phyloP scores from a whole-genome alignment of 2,329 filamentous ascomycete genomes.

The Ceratocystis papillata region DNA sequence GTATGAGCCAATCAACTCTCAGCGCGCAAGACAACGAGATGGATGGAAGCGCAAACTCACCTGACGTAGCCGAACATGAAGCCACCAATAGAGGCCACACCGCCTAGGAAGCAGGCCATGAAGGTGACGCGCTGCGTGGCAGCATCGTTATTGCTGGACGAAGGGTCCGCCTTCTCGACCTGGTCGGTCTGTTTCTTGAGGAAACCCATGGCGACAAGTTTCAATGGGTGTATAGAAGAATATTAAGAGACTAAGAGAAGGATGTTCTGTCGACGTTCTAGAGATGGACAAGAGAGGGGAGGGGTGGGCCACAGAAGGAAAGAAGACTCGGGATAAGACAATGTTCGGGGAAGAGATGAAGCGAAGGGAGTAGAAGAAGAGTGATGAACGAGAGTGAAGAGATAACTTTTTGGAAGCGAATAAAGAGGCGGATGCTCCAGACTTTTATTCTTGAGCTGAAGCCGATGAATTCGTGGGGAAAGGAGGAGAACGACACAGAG shows the following conservation, averaged over 20 bases:
- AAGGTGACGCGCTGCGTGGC: slow-evolving; percentile 32
- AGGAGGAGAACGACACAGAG: neutral
- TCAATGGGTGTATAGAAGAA: neutral
- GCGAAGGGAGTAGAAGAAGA: slow-evolving; percentile 3
- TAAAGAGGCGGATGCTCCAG: slow-evolving; percentile 16
- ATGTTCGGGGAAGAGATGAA: slow-evolving; percentile 10
- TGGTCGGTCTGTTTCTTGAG: slow-evolving; percentile 25
- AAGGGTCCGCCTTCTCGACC: slow-evolving; percentile 22
- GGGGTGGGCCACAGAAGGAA: slow-evolving; percentile 8
- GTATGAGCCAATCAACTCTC: neutral
- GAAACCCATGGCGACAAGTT: slow-evolving; percentile 19
- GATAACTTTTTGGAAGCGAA: neutral
- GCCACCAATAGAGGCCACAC: slow-evolving; percentile 44
- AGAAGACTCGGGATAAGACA: neutral
- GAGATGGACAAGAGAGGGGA: neutral
- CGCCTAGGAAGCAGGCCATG: slow-evolving; percentile 39
- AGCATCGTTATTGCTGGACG: slow-evolving; percentile 3
- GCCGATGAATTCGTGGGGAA: slow-evolving; percentile 9
- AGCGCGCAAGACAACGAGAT: neutral
- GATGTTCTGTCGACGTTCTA: neutral
- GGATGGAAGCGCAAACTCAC: slow-evolving; percentile 31
- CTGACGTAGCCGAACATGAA: slow-evolving; percentile 50
- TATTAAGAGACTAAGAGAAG: neutral
- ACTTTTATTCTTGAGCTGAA: slow-evolving; percentile 22
- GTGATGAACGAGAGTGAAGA: slow-evolving; percentile 3